Percentiles rank a stretch among this genome's conserved stretches.
Conservation (phyloP, 495 filamentous ascomycete species). For the Aspergillus hancockii region DNA sequence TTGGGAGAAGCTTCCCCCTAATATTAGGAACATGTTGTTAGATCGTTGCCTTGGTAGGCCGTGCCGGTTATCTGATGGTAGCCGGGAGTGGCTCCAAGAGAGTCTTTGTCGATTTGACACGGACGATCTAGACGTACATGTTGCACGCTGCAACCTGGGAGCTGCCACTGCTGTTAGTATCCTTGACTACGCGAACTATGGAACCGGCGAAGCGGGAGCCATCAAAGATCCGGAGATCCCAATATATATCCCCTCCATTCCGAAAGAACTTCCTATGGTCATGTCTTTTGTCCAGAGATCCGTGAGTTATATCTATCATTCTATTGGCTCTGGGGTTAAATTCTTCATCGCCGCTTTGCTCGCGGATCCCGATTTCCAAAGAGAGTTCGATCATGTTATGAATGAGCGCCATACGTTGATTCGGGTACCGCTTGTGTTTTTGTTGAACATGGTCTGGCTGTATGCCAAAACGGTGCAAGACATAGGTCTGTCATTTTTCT, state of each 20-base stretch:
- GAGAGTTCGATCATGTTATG: constrained; percentile 56
- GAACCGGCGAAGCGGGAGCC: constrained; percentile 33
- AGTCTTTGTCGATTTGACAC: constrained; percentile 41
- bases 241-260: constrained; percentile 35
- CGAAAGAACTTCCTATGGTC: constrained; percentile 25
- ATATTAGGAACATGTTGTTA: constrained; percentile 35
- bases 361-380: constrained; percentile 60
- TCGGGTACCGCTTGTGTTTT: constrained; percentile 38
- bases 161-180: constrained; percentile 40
- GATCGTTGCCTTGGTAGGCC: constrained; percentile 40
- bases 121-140: constrained; percentile 34
- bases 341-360: constrained; percentile 54
- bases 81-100: constrained; percentile 36
- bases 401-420: constrained; percentile 30
- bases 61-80: constrained; percentile 26
- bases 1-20: constrained; percentile 43
- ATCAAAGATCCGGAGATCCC: constrained; percentile 32
- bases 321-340: constrained; percentile 45
- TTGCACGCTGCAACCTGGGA: constrained; percentile 46
- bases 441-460: constrained; percentile 51
- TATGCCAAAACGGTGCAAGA: constrained; percentile 45
- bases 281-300: constrained; percentile 31
- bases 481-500: constrained; percentile 46
- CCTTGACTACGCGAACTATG: constrained; percentile 40
- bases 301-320: constrained; percentile 40